Conservation (phyloP, 1,284 basidiomycete species). For the Schizopora paradoxa region DNA sequence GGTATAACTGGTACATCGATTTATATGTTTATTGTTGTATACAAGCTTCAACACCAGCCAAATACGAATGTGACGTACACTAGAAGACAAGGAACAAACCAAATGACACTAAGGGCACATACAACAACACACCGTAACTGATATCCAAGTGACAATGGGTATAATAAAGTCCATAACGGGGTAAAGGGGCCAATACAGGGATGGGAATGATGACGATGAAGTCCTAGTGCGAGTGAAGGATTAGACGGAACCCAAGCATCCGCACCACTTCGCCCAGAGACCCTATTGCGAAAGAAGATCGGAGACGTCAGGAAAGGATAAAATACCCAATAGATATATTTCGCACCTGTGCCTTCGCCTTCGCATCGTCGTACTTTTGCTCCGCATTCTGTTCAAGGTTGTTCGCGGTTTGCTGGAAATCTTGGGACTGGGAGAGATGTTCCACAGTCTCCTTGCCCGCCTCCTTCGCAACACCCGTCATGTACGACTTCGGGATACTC, state of each 20-base stretch:
- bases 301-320: not conserved
- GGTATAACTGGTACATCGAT: no score
- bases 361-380: not conserved
- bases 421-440: not conserved
- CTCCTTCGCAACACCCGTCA: not conserved
- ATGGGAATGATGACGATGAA: no score
- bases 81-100: no score
- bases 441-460: constrained; percentile 2
- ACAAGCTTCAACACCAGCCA: no score
- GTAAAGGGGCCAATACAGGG: no score
- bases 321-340: not conserved
- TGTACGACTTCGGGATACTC: not conserved
- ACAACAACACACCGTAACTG: no score
- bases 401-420: not conserved
- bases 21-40: no score
- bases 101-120: no score
- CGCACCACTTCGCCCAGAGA: constrained; percentile 3
- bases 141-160: no score
- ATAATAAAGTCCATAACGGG: no score
- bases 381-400: not conserved
- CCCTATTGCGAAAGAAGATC: not conserved
- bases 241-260: constrained; percentile 4
- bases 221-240: no score
- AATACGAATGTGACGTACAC: no score
- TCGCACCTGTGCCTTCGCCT: not conserved